Conservation (phyloP, 1,139 yeast genomes). For the Sugiyamaella novakii region DNA sequence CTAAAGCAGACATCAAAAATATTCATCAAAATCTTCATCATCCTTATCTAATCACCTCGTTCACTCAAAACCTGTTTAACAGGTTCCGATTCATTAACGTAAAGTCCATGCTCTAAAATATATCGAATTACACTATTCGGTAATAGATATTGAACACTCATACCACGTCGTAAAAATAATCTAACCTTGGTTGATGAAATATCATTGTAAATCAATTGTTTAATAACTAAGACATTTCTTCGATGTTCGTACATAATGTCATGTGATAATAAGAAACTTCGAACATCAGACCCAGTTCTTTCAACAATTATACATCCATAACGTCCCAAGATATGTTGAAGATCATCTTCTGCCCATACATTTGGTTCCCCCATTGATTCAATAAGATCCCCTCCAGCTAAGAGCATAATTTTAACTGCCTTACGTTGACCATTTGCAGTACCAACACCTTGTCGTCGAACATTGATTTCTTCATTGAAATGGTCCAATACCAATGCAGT, state of each 20-base stretch:
- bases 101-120: slow-evolving; percentile 87
- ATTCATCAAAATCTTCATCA: neutral
- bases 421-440: slow-evolving; percentile 72
- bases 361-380: slow-evolving; percentile 99
- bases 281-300: slow-evolving; percentile 94
- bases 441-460: slow-evolving; percentile 82
- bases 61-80: slow-evolving; percentile 79
- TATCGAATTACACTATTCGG: slow-evolving; percentile 95
- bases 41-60: slow-evolving; percentile 33
- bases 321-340: slow-evolving; percentile 91
- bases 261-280: slow-evolving; percentile 86
- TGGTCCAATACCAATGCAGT: slow-evolving; percentile 96
- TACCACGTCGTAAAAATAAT: slow-evolving; percentile 85
- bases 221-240: slow-evolving; percentile 88
- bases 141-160: slow-evolving; percentile 92
- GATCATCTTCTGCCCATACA: slow-evolving; percentile 96
- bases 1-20: neutral
- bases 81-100: slow-evolving; percentile 85
- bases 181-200: slow-evolving; percentile 94
- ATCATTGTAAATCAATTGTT: slow-evolving; percentile 94
- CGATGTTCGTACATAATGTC: slow-evolving; percentile 97
- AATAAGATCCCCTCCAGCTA: slow-evolving; percentile 97
- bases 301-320: slow-evolving; percentile 97
- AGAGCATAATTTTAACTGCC: slow-evolving; percentile 91
- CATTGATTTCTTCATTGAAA: slow-evolving; percentile 91